phyloP scores from a whole-genome alignment of 1,284 basidiomycete species.

The Pseudozyma tsukubaensis region DNA sequence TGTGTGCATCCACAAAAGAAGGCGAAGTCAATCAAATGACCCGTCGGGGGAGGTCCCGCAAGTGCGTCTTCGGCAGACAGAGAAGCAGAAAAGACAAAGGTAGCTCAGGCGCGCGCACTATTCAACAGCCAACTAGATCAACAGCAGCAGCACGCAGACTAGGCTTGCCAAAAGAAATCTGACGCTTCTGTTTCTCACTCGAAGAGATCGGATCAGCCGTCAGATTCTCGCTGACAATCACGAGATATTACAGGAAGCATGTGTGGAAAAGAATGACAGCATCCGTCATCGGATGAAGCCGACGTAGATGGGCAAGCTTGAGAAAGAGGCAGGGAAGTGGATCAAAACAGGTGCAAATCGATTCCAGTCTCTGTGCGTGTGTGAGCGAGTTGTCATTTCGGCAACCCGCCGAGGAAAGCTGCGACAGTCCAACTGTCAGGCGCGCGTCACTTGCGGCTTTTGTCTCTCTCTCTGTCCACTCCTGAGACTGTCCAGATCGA shows the following conservation, averaged over 20 bases:
- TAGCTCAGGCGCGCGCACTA: not conserved
- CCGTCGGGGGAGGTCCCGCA: not conserved
- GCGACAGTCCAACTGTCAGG: not conserved
- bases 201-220: not conserved
- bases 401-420: not conserved
- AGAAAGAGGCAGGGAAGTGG: too few species aligned
- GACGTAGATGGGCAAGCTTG: too few species aligned
- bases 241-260: not conserved
- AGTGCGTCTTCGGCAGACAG: too few species aligned
- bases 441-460: constrained; percentile 11
- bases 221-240: not conserved
- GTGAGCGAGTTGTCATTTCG: too few species aligned
- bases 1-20: not conserved
- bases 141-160: too few species aligned
- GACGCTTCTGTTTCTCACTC: too few species aligned
- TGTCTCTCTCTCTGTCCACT: not conserved
- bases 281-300: too few species aligned
- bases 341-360: too few species aligned
- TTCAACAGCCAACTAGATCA: not conserved
- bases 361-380: too few species aligned
- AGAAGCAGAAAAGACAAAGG: too few species aligned
- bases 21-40: not conserved
- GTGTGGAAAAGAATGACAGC: too few species aligned
- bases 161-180: too few species aligned
- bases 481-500: constrained; percentile 13